A percentile compares a stretch with the other conserved stretches of the same genome.
Conservation (phyloP, 2,329 filamentous ascomycete species). For the Verticillium isaacii region DNA sequence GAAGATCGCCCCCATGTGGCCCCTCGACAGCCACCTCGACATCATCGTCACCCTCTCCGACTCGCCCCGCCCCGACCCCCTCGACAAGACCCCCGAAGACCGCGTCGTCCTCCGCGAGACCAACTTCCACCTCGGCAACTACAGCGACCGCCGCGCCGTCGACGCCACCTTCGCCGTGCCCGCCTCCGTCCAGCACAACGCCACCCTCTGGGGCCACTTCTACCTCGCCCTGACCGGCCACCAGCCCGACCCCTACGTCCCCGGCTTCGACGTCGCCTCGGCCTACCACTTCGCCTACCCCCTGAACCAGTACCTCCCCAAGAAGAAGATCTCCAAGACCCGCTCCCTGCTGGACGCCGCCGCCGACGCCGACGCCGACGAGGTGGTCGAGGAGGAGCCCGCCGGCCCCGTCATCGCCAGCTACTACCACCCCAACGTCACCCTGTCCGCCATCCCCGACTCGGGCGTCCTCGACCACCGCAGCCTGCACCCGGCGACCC, state of each 20-base stretch:
- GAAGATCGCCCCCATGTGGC: conserved; percentile 83
- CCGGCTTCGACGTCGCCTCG: conserved; percentile 66
- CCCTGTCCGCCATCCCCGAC: conserved; percentile 80
- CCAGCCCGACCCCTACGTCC: conserved; percentile 68
- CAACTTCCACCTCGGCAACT: conserved; percentile 74
- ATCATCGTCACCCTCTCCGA: conserved; percentile 81
- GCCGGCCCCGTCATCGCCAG: conserved; percentile 69
- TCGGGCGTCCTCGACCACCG: conserved; percentile 65
- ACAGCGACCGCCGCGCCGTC: conserved; percentile 70
- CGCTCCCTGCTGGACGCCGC: conserved; percentile 73
- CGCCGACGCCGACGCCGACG: conserved; percentile 43
- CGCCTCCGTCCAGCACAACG: conserved; percentile 78
- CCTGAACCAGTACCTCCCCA: conserved; percentile 82
- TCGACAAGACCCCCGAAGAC: conserved; percentile 61
- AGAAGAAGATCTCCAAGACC: conserved; percentile 86
- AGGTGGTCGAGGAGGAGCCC: conserved; percentile 46
- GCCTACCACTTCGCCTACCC: conserved; percentile 83
- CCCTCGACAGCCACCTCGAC: conserved; percentile 71
- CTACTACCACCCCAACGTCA: conserved; percentile 95
- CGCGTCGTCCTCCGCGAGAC: conserved; percentile 75
- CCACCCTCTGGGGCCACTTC: conserved; percentile 92
- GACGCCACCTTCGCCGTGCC: conserved; percentile 77
- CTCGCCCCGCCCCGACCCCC: conserved; percentile 61
- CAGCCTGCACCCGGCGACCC: conserved; percentile 65
- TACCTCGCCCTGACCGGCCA: conserved; percentile 76